These are phyloP conservation scores for Brassica hybrid DNA, from an alignment of 441 rosid genomes.

Conservation along the genomic window DNA sequence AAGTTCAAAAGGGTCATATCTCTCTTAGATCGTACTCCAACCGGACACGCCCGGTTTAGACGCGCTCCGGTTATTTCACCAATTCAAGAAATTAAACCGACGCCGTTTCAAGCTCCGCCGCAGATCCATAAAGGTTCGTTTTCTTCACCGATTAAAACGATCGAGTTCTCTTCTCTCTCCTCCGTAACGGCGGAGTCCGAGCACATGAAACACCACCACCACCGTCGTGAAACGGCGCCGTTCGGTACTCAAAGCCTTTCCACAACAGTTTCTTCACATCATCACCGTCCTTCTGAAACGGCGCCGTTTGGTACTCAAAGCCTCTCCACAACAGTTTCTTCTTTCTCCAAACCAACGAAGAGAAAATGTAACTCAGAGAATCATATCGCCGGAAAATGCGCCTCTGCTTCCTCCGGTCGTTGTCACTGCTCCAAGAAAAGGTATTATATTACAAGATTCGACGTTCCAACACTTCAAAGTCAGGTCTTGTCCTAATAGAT, in stretches of 20 bases:
- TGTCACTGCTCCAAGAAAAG: conserved; percentile 79
- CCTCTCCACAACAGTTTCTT: conserved; percentile 58
- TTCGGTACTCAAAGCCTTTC: neutral
- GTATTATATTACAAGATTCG: conserved; percentile 39
- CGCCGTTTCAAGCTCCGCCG: conserved; percentile 37
- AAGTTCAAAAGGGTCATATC: conserved; percentile 84
- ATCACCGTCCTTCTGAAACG: conserved; percentile 51
- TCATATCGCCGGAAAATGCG: conserved; percentile 55
- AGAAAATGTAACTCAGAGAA: conserved; percentile 68
- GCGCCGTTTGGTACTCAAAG: conserved; percentile 59
- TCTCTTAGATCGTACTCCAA: conserved; percentile 77
- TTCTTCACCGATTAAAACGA: conserved; percentile 47
- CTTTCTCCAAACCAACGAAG: conserved; percentile 60
- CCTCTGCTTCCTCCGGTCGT: conserved; percentile 56
- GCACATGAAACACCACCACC: conserved; percentile 32
- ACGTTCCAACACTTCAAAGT: neutral
- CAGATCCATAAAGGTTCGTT: conserved; percentile 46
- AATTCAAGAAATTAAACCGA: conserved; percentile 29
- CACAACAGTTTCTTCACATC: neutral
- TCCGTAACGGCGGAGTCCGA: conserved; percentile 54
- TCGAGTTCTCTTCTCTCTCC: conserved; percentile 68
- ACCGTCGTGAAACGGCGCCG: conserved; percentile 49
- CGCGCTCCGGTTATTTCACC: conserved; percentile 53
- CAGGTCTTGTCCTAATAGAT: neutral
- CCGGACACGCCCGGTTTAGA: conserved; percentile 94